Percentiles rank a stretch among this genome's conserved stretches.
Conservation (phyloP, 306 rosid species). For the Quercus suber region DNA sequence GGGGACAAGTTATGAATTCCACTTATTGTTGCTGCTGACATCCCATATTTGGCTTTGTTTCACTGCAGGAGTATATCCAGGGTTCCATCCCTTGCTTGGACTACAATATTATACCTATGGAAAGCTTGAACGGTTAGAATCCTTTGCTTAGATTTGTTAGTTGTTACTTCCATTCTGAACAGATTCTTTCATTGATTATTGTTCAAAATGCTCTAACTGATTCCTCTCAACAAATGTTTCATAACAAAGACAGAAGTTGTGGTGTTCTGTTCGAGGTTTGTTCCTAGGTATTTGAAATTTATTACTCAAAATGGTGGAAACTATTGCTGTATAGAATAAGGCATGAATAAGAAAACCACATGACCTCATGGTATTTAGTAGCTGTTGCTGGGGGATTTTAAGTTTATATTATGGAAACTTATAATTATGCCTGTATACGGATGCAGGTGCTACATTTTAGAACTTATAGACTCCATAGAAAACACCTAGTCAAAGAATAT, state of each 20-base stretch:
- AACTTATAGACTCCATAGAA: background rate
- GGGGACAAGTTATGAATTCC: conserved; percentile 6
- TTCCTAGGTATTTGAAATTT: background rate
- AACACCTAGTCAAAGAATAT: background rate
- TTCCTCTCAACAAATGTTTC: background rate
- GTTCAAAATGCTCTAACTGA: background rate
- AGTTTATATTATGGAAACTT: background rate
- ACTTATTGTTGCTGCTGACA: conserved; percentile 13
- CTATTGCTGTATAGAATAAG: background rate
- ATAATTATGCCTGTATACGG: background rate
- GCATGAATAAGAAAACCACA: background rate
- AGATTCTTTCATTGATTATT: background rate
- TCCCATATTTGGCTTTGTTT: conserved; percentile 18
- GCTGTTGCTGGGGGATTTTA: background rate
- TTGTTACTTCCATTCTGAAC: background rate
- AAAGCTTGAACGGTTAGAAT: conserved; percentile 87
- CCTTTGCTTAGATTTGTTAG: background rate
- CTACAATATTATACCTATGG: conserved; percentile 90
- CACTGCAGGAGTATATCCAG: conserved; percentile 68
- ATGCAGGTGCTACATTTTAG: background rate
- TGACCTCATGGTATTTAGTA: background rate
- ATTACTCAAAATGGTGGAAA: background rate
- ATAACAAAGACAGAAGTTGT: background rate
- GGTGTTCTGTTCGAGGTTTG: background rate
- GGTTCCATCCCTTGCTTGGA: conserved; percentile 82